These are phyloP conservation scores for Macrocystidia cucumis DNA, from an alignment of 1,284 basidiomycete genomes.

Conservation along the genomic window DNA sequence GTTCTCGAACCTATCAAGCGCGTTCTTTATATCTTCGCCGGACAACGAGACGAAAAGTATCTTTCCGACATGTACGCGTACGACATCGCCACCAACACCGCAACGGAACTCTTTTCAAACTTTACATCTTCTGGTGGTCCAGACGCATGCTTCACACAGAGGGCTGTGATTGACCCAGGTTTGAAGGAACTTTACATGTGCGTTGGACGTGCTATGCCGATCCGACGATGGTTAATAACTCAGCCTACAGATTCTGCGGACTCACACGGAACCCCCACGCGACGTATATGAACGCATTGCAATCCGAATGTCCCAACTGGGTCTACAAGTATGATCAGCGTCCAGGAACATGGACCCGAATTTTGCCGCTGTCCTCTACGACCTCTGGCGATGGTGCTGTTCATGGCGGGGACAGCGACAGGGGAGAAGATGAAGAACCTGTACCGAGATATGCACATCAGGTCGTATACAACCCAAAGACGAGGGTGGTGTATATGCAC, in stretches of 20 bases:
- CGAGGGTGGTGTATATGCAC: constrained; percentile 55
- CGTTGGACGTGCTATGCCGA: constrained; percentile 17
- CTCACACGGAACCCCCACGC: constrained; percentile 36
- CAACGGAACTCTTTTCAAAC: constrained; percentile 57
- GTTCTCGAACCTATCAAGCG: constrained; percentile 52
- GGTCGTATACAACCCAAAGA: constrained; percentile 57
- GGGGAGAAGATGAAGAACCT: constrained; percentile 28
- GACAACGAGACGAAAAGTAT: constrained; percentile 56
- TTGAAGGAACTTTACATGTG: constrained; percentile 69
- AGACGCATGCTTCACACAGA: constrained; percentile 61
- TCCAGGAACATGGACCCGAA: constrained; percentile 58
- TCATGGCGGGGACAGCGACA: constrained; percentile 4
- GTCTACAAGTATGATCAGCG: constrained; percentile 50
- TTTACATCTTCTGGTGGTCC: constrained; percentile 53
- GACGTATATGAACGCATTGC: constrained; percentile 34
- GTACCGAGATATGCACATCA: constrained; percentile 66
- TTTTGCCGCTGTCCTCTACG: constrained; percentile 27
- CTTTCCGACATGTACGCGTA: constrained; percentile 71
- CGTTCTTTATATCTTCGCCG: constrained; percentile 63
- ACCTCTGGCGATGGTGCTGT: constrained; percentile 11
- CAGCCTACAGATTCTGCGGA: constrained; percentile 46
- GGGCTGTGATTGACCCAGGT: constrained; percentile 57
- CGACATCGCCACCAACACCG: constrained; percentile 48
- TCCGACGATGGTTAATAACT: constrained; percentile 6
- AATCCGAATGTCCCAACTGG: constrained; percentile 48